Percentiles rank a stretch among this genome's conserved stretches.
These are phyloP conservation scores for Urochloa ruziziensis DNA, from an alignment of 176 grass and related monocot genomes.

Conservation along the genomic window DNA sequence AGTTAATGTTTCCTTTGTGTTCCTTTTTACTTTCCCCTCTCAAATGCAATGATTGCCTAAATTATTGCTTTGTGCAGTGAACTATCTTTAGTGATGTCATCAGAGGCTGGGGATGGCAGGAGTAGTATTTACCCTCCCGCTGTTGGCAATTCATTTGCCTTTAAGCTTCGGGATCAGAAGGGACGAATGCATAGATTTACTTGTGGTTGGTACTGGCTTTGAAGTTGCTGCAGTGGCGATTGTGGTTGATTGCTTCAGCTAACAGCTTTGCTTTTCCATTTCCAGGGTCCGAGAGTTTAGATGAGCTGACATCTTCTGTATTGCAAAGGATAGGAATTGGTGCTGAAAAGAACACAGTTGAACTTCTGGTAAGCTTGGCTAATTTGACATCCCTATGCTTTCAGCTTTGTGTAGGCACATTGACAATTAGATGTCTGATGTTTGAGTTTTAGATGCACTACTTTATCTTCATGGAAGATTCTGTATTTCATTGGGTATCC, in stretches of 20 bases:
- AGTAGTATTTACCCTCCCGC: slow-evolving; percentile 57
- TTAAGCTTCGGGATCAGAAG: slow-evolving; percentile 79
- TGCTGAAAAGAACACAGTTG: slow-evolving; percentile 47
- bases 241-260: slow-evolving; percentile 2
- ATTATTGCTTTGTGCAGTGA: slow-evolving; percentile 53
- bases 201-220: slow-evolving; percentile 61
- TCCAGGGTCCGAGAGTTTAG: slow-evolving; percentile 65
- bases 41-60: background rate
- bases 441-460: background rate
- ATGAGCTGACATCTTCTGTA: slow-evolving; percentile 62
- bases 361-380: slow-evolving; percentile 69
- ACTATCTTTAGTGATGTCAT: slow-evolving; percentile 66
- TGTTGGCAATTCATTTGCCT: slow-evolving; percentile 71
- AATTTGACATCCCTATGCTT: slow-evolving; percentile 9
- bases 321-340: slow-evolving; percentile 52
- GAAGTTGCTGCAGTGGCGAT: slow-evolving; percentile 15
- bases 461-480: background rate
- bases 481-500: slow-evolving; percentile 1
- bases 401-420: background rate
- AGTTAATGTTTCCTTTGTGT: background rate
- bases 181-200: slow-evolving; percentile 85
- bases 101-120: slow-evolving; percentile 60
- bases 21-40: background rate
- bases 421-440: slow-evolving; percentile 6
- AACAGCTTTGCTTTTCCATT: slow-evolving; percentile 21